These are phyloP conservation scores for Sporobolomyces phaffii DNA, from an alignment of 768 basidiomycete genomes.

Conservation along the genomic window DNA sequence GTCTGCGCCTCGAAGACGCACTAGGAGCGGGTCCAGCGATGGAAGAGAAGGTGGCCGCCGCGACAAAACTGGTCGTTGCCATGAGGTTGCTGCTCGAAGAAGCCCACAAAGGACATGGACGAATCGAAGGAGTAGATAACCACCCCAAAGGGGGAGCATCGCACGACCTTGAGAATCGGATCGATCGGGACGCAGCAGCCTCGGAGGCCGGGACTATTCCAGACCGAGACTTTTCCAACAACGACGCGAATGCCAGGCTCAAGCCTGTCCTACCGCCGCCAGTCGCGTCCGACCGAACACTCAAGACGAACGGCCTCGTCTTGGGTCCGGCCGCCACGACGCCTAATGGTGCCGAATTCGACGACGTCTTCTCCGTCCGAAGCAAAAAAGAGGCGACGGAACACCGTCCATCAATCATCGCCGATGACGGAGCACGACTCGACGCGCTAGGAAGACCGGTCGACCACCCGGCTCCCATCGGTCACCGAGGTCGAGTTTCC, in stretches of 20 bases:
- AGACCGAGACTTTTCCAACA: too few relatives aligned
- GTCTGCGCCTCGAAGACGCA: not conserved
- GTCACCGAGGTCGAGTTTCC: constrained; percentile 11
- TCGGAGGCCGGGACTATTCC: too few relatives aligned
- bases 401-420: not conserved
- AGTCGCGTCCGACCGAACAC: not conserved
- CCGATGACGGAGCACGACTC: not conserved
- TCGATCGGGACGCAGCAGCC: too few relatives aligned
- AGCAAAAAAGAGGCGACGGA: constrained; percentile 19
- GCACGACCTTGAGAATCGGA: too few relatives aligned
- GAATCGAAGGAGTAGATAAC: not conserved
- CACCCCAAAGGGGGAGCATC: too few relatives aligned
- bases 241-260: not conserved
- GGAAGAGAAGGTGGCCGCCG: constrained; percentile 6
- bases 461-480: not conserved
- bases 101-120: not conserved
- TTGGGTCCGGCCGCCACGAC: not conserved
- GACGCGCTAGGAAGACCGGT: not conserved
- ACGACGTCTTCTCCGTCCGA: constrained; percentile 4
- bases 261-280: not conserved
- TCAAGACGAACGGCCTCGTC: constrained; percentile 2
- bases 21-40: not conserved
- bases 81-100: constrained; percentile 17
- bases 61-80: constrained; percentile 7
- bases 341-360: not conserved